Evolutionary conservation across 108 stramenopile species (phyloP).

Genomic region (Discostella pseudostelligera): DNA sequence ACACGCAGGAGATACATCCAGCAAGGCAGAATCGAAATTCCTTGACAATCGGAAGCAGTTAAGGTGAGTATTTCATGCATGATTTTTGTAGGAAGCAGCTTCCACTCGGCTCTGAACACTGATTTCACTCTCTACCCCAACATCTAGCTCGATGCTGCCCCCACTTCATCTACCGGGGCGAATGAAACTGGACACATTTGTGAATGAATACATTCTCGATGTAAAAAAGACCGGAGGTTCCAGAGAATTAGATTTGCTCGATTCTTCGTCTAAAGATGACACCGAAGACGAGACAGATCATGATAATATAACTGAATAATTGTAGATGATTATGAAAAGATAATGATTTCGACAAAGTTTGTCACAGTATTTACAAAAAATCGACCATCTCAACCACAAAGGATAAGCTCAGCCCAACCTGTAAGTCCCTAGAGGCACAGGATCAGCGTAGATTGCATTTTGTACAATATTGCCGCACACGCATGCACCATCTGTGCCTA

Average conservation of each 20-base stretch:
- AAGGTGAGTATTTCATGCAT: conserved; percentile 4
- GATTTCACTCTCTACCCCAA: not conserved
- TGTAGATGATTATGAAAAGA: too few species aligned
- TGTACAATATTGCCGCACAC: not conserved
- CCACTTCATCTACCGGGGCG: conserved; percentile 24
- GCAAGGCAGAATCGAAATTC: conserved; percentile 19
- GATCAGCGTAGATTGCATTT: not conserved
- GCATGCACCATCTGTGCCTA: not conserved
- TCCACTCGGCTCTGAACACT: not conserved
- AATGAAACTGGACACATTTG: conserved; percentile 22
- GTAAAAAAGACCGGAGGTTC: conserved; percentile 14
- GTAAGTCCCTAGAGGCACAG: not conserved
- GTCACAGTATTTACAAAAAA: too few species aligned
- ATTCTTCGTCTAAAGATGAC: conserved; percentile 19
- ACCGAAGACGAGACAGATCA: too few species aligned
- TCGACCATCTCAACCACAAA: too few species aligned
- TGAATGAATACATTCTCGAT: conserved; percentile 17
- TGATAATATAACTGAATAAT: too few species aligned
- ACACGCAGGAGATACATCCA: conserved; percentile 12
- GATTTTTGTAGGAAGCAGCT: not conserved
- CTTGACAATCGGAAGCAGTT: conserved; percentile 36
- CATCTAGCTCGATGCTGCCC: conserved; percentile 10
- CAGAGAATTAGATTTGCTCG: not conserved
- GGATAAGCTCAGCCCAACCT: too few species aligned
- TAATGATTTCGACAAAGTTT: too few species aligned